Evolutionary conservation across 139 green algal species (phyloP).

Genomic region (Zygnema cylindricum): DNA sequence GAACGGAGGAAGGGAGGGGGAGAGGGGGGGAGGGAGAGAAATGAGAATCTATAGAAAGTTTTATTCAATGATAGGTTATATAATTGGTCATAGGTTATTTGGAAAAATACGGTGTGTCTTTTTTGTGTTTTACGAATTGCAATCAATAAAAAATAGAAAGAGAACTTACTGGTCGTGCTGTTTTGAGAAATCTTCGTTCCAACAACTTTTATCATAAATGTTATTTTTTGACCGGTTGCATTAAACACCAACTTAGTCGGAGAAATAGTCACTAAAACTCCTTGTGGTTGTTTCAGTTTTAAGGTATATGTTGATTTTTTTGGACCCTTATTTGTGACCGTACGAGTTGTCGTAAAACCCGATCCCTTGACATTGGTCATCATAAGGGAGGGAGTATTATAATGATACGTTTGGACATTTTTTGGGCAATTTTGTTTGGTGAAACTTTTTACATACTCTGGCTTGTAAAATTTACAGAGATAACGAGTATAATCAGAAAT

Average conservation of each 20-base stretch:
- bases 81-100: not conserved
- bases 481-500: conserved; percentile 7
- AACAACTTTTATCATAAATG: not conserved
- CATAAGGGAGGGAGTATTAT: conserved; percentile 13
- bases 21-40: too few relatives aligned
- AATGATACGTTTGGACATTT: not conserved
- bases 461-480: conserved; percentile 16
- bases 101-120: not conserved
- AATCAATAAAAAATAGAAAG: too few relatives aligned
- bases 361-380: conserved; percentile 20
- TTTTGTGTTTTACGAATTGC: too few relatives aligned
- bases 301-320: conserved; percentile 5
- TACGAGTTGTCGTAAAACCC: not conserved
- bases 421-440: not conserved
- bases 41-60: not conserved
- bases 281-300: not conserved
- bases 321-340: conserved; percentile 2
- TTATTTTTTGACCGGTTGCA: not conserved
- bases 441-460: not conserved
- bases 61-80: too few relatives aligned
- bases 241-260: conserved; percentile 15
- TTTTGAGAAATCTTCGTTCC: not conserved
- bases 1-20: too few relatives aligned
- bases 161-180: not conserved
- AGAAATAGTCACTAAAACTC: conserved; percentile 18